Evolutionary conservation across 2,329 filamentous ascomycete genomes (phyloP), one percentile per base, ranked within the genome.

Genomic region (Leptographium procerum): DNA sequence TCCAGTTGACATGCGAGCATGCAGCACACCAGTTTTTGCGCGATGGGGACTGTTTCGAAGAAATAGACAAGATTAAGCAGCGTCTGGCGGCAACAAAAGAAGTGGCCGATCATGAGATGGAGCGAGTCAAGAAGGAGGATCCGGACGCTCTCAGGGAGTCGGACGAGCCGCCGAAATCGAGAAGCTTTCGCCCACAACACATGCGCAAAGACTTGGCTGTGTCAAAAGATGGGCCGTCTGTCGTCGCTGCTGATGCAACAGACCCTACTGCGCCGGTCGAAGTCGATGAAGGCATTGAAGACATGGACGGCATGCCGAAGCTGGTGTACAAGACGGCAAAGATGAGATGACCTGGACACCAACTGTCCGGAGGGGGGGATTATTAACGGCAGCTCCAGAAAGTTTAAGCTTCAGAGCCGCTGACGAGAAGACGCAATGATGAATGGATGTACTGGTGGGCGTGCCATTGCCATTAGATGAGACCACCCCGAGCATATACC

Each of bases 21-120:
- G 91, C 88, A 3, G 91, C 91, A 0, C 91, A 95, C 67, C 89
- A 95, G 66, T 90, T 94, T 61, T 77, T 96, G n/a, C 84, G 91
- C 28, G 87, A 91, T 57, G 91, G 91, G 13, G 87, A 94, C 66
- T 96, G 91, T 71, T 80, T 77, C n/a, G 80, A 83, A 22, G 89
- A 95, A 69, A 79, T 96, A 45, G 76, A 77, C 29, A 85, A 83
- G 52, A 86, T 91, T 57, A 82, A 84, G 66, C 75, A 78, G 59
- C 82, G 83, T 19, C 80, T 95, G 50, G 72, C 73, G 10, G 79
- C 85, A 58, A 83, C 90, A 1, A 75, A 84, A 55, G 79, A 81
- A 34, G 73, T 82, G 57, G 83, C 86, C 19, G 75, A 75, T 48
- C 77, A 77, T 56, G 84, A 88, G 69, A 77, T 83, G 62, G 77